phyloP scores from a whole-genome alignment of 1,139 yeast genomes.

The Geotrichum restrictum region DNA sequence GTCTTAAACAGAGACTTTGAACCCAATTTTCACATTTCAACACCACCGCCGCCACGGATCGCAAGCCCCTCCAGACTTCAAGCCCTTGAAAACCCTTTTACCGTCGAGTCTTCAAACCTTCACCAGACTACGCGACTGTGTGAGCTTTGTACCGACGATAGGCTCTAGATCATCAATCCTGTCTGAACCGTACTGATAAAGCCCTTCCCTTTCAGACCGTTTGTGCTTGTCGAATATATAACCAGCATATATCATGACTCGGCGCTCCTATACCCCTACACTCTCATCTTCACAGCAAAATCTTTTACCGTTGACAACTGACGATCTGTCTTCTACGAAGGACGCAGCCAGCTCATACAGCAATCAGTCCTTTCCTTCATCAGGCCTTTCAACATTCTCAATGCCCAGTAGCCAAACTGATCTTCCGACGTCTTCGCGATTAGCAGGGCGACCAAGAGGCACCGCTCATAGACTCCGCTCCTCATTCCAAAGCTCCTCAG shows the following conservation, averaged over 20 bases:
- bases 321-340: background rate
- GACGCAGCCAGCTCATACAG: slow-evolving; percentile 1
- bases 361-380: background rate
- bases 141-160: too few relatives aligned
- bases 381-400: slow-evolving; percentile 2
- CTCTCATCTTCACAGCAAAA: slow-evolving; percentile 9
- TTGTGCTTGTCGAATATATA: too few relatives aligned
- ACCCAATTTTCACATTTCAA: too few relatives aligned
- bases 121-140: too few relatives aligned
- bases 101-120: too few relatives aligned
- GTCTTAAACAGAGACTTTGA: too few relatives aligned
- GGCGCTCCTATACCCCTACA: slow-evolving; percentile 12
- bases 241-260: slow-evolving; percentile 8
- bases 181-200: too few relatives aligned
- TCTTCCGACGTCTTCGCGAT: slow-evolving; percentile 7
- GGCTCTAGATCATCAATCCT: too few relatives aligned
- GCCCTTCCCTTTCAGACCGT: too few relatives aligned
- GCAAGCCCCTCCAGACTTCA: too few relatives aligned
- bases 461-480: slow-evolving; percentile 9
- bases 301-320: slow-evolving; percentile 4
- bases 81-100: too few relatives aligned
- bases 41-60: too few relatives aligned
- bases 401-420: slow-evolving; percentile 3
- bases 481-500: slow-evolving; percentile 11
- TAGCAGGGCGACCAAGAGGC: slow-evolving; percentile 17